Conservation (phyloP, 768 basidiomycete genomes). For the Mycena alexandri region DNA sequence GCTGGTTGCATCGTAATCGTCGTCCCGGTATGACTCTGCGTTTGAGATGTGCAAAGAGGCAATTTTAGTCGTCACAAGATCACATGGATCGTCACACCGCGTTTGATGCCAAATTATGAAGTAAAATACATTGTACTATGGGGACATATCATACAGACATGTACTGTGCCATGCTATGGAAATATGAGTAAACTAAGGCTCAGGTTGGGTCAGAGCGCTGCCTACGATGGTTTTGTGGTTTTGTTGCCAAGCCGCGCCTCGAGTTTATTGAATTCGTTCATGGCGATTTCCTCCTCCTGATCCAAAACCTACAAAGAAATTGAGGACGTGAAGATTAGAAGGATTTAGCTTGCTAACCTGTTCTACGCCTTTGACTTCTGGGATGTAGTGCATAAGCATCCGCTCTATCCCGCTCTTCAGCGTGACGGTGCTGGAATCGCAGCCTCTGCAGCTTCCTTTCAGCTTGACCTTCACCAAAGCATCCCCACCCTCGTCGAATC, state of each 20-base stretch:
- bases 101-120: background rate
- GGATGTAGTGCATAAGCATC: slow-evolving; percentile 99
- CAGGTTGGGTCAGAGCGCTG: background rate
- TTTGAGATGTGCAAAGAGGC: too few species aligned
- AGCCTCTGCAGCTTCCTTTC: slow-evolving; percentile 98
- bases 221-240: slow-evolving; percentile 61
- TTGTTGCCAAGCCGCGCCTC: slow-evolving; percentile 74
- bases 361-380: slow-evolving; percentile 92
- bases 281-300: slow-evolving; percentile 88
- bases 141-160: slow-evolving; percentile 70
- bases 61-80: background rate
- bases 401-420: slow-evolving; percentile 97
- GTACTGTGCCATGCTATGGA: slow-evolving; percentile 80
- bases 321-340: slow-evolving; percentile 16
- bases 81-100: slow-evolving; percentile 12
- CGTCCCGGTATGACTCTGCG: background rate
- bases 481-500: slow-evolving; percentile 84
- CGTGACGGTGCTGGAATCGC: slow-evolving; percentile 93
- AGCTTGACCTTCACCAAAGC: slow-evolving; percentile 90
- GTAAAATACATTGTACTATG: slow-evolving; percentile 32
- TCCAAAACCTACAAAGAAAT: slow-evolving; percentile 77
- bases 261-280: slow-evolving; percentile 91
- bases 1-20: slow-evolving; percentile 4
- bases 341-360: slow-evolving; percentile 64
- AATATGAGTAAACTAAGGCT: slow-evolving; percentile 23